Conservation (phyloP, 2,329 filamentous ascomycete species). For the Cryphonectria carpinicola region DNA sequence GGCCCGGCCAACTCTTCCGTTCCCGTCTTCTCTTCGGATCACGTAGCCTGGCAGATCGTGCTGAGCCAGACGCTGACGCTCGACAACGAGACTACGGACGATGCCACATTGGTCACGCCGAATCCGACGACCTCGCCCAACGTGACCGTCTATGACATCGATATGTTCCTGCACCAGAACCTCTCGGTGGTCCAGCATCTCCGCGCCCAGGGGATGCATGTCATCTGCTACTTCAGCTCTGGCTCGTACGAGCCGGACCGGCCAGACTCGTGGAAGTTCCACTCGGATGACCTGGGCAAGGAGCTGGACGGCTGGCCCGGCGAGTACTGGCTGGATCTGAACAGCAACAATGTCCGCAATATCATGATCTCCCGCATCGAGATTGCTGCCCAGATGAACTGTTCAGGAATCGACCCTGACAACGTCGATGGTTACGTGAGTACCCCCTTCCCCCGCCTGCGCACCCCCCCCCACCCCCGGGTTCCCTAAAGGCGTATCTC, state of each 20-base stretch:
- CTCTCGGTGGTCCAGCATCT: constrained; percentile 49
- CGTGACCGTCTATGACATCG: constrained; percentile 64
- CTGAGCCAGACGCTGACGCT: constrained; percentile 48
- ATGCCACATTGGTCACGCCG: constrained; percentile 46
- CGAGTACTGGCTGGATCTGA: constrained; percentile 69
- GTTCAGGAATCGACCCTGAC: constrained; percentile 71
- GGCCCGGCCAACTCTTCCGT: constrained; percentile 27
- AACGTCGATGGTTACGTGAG: constrained; percentile 69
- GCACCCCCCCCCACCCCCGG: too few species aligned
- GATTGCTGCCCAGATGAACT: constrained; percentile 63
- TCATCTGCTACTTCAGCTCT: constrained; percentile 78
- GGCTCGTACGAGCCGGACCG: constrained; percentile 70
- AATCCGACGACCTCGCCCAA: constrained; percentile 46
- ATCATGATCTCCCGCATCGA: constrained; percentile 68
- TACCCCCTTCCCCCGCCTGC: constrained; percentile 27
- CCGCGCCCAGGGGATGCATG: constrained; percentile 56
- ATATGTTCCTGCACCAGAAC: constrained; percentile 57
- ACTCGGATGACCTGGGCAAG: constrained; percentile 58
- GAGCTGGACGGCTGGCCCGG: constrained; percentile 65
- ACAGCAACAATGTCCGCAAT: constrained; percentile 59
- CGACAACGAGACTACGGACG: constrained; percentile 44
- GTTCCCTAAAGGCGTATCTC: not conserved
- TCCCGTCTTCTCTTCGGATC: constrained; percentile 41
- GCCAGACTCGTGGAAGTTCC: constrained; percentile 60
- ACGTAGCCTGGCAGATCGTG: constrained; percentile 64